A percentile compares a stretch with the other conserved stretches of the same genome.
Conservation (phyloP, 164 flowering plant species). For the Liriodendron chinense region DNA sequence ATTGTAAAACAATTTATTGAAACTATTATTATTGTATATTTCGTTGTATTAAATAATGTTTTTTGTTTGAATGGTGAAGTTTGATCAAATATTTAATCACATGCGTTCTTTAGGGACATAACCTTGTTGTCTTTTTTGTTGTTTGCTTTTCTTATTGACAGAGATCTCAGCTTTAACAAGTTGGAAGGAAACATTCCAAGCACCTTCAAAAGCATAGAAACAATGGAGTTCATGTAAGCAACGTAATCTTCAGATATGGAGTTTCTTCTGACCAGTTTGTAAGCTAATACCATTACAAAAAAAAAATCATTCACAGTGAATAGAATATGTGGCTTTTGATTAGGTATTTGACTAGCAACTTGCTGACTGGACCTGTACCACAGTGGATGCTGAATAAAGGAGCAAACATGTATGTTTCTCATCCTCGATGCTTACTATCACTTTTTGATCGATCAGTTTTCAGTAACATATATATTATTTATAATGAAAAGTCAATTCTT, state of each 20-base stretch:
- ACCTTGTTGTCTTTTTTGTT: neutral
- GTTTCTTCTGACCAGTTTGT: neutral
- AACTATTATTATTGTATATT: too few relatives aligned
- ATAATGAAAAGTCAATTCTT: neutral
- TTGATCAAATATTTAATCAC: neutral
- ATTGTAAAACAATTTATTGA: neutral
- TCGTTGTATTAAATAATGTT: neutral
- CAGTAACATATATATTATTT: neutral
- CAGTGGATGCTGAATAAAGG: constrained; percentile 46
- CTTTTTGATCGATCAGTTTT: neutral
- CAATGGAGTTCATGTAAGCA: constrained; percentile 39
- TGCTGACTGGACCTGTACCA: constrained; percentile 57
- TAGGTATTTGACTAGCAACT: constrained; percentile 64
- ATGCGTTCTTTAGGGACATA: neutral
- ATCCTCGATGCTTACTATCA: neutral
- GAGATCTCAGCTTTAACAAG: constrained; percentile 74
- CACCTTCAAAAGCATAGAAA: constrained; percentile 8
- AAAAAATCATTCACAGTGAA: neutral
- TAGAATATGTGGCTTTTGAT: constrained; percentile 7
- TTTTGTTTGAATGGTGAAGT: neutral
- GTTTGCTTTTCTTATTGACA: constrained; percentile 15
- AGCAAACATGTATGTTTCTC: constrained; percentile 44
- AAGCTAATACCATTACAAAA: neutral
- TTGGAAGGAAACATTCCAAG: constrained; percentile 51
- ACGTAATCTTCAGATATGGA: neutral